Base-by-base conservation (phyloP, 306 rosid species). In the Vigna reflexopilosa region DNA sequence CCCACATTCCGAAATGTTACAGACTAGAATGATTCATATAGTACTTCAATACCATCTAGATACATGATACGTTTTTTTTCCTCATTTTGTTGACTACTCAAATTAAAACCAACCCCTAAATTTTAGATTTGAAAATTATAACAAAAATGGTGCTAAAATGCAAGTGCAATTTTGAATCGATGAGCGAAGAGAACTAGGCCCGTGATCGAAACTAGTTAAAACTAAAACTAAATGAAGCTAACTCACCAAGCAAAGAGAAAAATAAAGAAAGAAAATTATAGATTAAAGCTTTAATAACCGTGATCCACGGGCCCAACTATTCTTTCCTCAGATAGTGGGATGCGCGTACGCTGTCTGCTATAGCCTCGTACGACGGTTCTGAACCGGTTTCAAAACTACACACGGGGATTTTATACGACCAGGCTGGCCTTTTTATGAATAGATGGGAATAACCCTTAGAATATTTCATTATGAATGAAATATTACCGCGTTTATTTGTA, bases 161-260 rank as follows among this genome's bases (percentile, higher is more conserved):
- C 17, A 51, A 64, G 42, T 28, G 68, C 59, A 40, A 19, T 14
- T 68, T 28, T 45, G 44, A 57, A 28, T 30, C 1, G 32, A 54
- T 22, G 44, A 26, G 48, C 28, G 76, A 28, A 42, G 69, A 42
- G 42, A 72, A 70, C 52, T 2, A 0, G 12, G 11, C 12, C 9
- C 9, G 47, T 32, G 22, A 32, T 36, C 38, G 28, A 50, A 24
- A 77, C 22, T 49, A 55, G 26, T 45, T 67, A 68, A 6, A 28
- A 56, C 51, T 45, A 77, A 24, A 56, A 78, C 36, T 69, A 64
- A 28, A 9, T 12, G 45, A 6, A 6, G 65, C 81, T 66, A 50
- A 51, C 24, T 56, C 64, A 24, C 64, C 5, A 22, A 10, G 30
- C 44, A 76, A 51, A 52, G 55, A 77, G 52, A 14, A 22, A 50